Evolutionary conservation across 306 rosid genomes (phyloP).

Genomic region (Quercus agrifolia): DNA sequence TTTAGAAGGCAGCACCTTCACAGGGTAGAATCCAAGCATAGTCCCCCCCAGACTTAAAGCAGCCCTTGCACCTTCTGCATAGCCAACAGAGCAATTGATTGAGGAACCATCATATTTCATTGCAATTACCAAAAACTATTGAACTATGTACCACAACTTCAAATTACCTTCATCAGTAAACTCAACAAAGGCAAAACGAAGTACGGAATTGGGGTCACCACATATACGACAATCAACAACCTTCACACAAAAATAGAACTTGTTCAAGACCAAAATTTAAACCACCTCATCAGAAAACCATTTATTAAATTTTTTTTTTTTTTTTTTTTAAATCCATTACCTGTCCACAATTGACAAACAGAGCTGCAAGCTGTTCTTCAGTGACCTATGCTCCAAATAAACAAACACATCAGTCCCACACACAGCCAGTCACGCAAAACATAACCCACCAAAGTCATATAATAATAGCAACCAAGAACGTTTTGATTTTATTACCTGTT

Average conservation of each 20-base stretch:
- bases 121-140: background rate
- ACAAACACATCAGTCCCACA: conserved; percentile 17
- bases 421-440: conserved; percentile 10
- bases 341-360: conserved; percentile 90
- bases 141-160: background rate
- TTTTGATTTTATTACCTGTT: conserved; percentile 46
- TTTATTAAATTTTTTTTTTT: background rate
- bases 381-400: conserved; percentile 61
- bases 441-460: conserved; percentile 5
- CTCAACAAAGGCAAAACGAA: conserved; percentile 93
- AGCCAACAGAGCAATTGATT: conserved; percentile 1
- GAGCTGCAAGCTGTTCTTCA: conserved; percentile 97
- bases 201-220: conserved; percentile 95
- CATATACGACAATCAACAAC: conserved; percentile 98
- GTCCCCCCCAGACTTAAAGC: conserved; percentile 88
- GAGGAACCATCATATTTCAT: background rate
- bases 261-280: conserved; percentile 20
- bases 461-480: background rate
- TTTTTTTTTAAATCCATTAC: conserved; percentile 25
- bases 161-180: conserved; percentile 89
- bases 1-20: conserved; percentile 94
- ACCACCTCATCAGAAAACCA: conserved; percentile 6
- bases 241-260: conserved; percentile 36
- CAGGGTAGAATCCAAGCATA: conserved; percentile 90
- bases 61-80: conserved; percentile 89